Evolutionary conservation across 768 basidiomycete species (phyloP).

Genomic region (Termitomyces sp.): DNA sequence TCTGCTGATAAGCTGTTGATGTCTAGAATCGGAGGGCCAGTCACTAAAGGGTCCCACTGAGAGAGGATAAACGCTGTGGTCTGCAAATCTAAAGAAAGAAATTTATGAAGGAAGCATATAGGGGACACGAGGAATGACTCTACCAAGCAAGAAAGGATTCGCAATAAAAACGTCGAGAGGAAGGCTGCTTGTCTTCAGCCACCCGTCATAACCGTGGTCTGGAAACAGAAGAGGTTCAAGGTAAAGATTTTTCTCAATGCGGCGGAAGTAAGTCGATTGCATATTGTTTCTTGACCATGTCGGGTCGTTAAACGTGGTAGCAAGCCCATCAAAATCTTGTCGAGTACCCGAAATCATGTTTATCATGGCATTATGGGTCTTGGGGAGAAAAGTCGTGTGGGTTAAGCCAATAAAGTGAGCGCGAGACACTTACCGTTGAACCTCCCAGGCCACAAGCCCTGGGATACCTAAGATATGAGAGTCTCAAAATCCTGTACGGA

Average conservation of each 20-base stretch:
- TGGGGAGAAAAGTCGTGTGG: neutral
- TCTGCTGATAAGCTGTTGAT: slow-evolving; percentile 17
- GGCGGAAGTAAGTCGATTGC: slow-evolving; percentile 21
- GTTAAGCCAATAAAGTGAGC: neutral
- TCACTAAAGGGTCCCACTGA: neutral
- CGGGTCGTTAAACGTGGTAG: slow-evolving; percentile 18
- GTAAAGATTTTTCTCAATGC: slow-evolving; percentile 20
- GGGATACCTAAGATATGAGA: slow-evolving; percentile 19
- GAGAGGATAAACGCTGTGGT: slow-evolving; percentile 14
- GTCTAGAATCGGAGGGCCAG: slow-evolving; percentile 16
- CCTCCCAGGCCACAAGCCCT: slow-evolving; percentile 23
- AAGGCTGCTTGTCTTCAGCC: slow-evolving; percentile 21
- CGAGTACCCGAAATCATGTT: slow-evolving; percentile 21
- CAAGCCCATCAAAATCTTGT: slow-evolving; percentile 21
- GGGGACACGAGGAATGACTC: slow-evolving; percentile 18
- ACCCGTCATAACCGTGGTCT: slow-evolving; percentile 25
- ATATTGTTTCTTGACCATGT: slow-evolving; percentile 24
- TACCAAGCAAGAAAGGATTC: slow-evolving; percentile 11
- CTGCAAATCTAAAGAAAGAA: slow-evolving; percentile 16
- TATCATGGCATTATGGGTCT: slow-evolving; percentile 25
- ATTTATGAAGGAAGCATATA: slow-evolving; percentile 17
- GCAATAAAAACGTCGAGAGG: neutral
- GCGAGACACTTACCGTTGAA: slow-evolving; percentile 18
- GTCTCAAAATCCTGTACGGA: neutral
- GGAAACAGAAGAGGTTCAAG: slow-evolving; percentile 4